phyloP scores from a whole-genome alignment of 768 basidiomycete genomes.

The Strobilomyces confusus region DNA sequence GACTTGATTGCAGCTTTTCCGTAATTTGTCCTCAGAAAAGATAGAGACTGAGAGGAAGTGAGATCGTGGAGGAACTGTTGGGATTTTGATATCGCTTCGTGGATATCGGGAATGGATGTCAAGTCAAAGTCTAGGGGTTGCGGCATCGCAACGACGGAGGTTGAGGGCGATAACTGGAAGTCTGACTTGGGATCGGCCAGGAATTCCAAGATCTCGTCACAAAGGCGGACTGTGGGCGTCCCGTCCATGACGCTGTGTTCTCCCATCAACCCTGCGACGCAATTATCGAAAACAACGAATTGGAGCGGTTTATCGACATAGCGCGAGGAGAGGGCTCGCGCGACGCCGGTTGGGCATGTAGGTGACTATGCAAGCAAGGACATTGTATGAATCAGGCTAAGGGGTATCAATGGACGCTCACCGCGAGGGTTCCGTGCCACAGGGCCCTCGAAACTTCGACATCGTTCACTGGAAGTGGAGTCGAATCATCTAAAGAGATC shows the following conservation, averaged over 20 bases:
- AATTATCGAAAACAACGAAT: constrained; percentile 82
- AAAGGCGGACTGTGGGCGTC: constrained; percentile 72
- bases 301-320: constrained; percentile 92
- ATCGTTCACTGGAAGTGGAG: constrained; percentile 40
- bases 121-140: constrained; percentile 63
- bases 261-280: constrained; percentile 81
- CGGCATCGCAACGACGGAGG: constrained; percentile 31
- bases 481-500: constrained; percentile 70
- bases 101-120: constrained; percentile 32
- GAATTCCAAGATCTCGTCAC: constrained; percentile 62
- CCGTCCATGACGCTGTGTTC: constrained; percentile 94
- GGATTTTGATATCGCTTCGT: constrained; percentile 52
- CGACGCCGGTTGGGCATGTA: constrained; percentile 23
- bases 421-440: constrained; percentile 75
- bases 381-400: background rate
- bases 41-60: constrained; percentile 58
- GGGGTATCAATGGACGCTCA: constrained; percentile 24
- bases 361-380: constrained; percentile 6
- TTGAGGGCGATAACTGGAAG: constrained; percentile 39
- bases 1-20: constrained; percentile 85
- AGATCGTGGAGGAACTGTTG: constrained; percentile 54
- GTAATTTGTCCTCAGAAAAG: constrained; percentile 64
- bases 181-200: constrained; percentile 63
- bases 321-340: constrained; percentile 61
- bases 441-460: constrained; percentile 63